These are phyloP conservation scores for Fulvia fulva DNA, from an alignment of 2,329 filamentous ascomycete species.

Conservation along the genomic window DNA sequence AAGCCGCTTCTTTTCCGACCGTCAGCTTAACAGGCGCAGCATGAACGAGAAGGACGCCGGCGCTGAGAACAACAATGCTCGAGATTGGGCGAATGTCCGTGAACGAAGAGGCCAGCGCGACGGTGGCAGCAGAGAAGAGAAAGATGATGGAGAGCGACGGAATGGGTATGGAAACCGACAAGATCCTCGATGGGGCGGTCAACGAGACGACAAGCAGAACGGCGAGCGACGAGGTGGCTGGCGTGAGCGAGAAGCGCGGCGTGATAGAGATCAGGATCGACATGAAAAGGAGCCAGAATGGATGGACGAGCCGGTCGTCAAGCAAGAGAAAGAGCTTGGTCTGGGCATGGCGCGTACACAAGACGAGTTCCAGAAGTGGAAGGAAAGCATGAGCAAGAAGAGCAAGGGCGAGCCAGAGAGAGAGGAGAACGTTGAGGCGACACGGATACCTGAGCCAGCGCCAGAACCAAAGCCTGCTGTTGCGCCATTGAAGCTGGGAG, in stretches of 20 bases:
- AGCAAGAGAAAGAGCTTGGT: constrained; percentile 56
- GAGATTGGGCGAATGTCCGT: constrained; percentile 71
- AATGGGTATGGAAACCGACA: constrained; percentile 64
- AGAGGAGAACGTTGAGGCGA: constrained; percentile 11
- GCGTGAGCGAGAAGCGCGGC: constrained; percentile 42
- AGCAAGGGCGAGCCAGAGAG: constrained; percentile 36
- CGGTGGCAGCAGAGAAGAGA: constrained; percentile 24
- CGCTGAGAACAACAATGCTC: constrained; percentile 46
- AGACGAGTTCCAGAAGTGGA: constrained; percentile 92
- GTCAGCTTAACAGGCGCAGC: constrained; percentile 41
- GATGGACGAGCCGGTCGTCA: constrained; percentile 63
- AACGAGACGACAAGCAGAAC: constrained; percentile 36
- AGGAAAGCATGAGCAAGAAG: constrained; percentile 75
- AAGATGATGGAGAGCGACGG: constrained; percentile 53
- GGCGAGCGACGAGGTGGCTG: constrained; percentile 54
- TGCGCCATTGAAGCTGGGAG: constrained; percentile 61
- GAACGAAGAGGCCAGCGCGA: constrained; percentile 49
- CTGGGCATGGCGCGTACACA: constrained; percentile 59
- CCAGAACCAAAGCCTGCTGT: constrained; percentile 39
- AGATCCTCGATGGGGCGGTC: constrained; percentile 61
- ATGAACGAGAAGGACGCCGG: constrained; percentile 34
- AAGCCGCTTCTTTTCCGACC: constrained; percentile 42
- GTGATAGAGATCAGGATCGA: constrained; percentile 54
- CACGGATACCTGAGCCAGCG: constrained; percentile 16
- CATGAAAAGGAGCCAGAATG: constrained; percentile 84